A percentile compares a stretch with the other conserved stretches of the same genome.
These are phyloP conservation scores for Aspergillus neoniger DNA, from an alignment of 2,329 filamentous ascomycete genomes.

Conservation along the genomic window DNA sequence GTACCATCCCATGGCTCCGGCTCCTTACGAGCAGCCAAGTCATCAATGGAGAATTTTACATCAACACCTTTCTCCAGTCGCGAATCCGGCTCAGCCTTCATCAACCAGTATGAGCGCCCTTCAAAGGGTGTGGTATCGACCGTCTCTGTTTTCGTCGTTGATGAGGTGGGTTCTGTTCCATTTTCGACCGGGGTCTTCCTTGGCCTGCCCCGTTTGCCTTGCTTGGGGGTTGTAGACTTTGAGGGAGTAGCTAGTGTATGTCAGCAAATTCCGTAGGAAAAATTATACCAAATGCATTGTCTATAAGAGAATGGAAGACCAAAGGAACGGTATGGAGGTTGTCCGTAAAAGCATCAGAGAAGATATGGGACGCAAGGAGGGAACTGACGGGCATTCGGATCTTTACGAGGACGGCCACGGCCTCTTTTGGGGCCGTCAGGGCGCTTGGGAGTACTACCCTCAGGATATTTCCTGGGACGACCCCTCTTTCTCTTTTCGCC, in stretches of 20 bases:
- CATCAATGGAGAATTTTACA: conserved; percentile 92
- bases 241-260: conserved; percentile 15
- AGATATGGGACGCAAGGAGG: neutral
- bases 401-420: conserved; percentile 36
- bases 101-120: conserved; percentile 67
- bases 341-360: neutral
- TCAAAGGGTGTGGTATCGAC: conserved; percentile 20
- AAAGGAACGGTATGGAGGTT: neutral
- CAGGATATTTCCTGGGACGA: conserved; percentile 37
- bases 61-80: conserved; percentile 84
- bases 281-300: neutral
- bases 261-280: conserved; percentile 1
- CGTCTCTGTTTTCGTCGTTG: conserved; percentile 21
- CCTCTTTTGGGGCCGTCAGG: conserved; percentile 35
- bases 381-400: conserved; percentile 13
- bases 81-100: conserved; percentile 87
- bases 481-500: conserved; percentile 37
- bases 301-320: neutral
- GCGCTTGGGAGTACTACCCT: conserved; percentile 25
- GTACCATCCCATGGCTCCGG: conserved; percentile 91
- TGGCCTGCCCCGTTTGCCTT: conserved; percentile 27
- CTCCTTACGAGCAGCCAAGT: conserved; percentile 68
- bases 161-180: conserved; percentile 16
- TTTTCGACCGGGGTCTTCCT: conserved; percentile 24
- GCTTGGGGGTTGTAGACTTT: conserved; percentile 22